Evolutionary conservation across 23 red algal genomes (phyloP).

Genomic region (Gracilaria gracilis): DNA sequence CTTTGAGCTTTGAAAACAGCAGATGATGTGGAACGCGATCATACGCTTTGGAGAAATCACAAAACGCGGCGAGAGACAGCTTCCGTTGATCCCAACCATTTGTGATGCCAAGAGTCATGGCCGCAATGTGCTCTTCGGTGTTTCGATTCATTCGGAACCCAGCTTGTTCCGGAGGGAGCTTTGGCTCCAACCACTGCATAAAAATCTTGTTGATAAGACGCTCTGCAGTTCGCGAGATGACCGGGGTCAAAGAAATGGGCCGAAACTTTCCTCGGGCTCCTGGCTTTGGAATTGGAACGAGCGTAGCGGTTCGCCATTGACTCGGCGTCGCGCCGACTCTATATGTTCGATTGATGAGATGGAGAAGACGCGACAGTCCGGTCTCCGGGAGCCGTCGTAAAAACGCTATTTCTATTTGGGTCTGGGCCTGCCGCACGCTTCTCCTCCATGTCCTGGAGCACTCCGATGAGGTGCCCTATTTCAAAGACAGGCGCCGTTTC

Average conservation of each 20-base stretch:
- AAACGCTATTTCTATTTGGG: background rate
- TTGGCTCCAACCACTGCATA: background rate
- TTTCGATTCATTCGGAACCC: background rate
- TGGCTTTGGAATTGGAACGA: background rate
- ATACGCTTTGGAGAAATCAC: background rate
- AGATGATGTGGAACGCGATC: background rate
- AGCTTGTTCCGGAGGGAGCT: background rate
- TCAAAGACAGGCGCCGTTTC: background rate
- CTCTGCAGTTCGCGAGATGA: background rate
- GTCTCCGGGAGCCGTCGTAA: background rate
- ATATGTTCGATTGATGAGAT: background rate
- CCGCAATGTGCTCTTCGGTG: slow-evolving; percentile 1
- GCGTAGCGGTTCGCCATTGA: background rate
- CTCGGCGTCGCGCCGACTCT: background rate
- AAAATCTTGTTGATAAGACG: background rate
- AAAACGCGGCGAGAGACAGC: background rate
- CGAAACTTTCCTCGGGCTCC: background rate
- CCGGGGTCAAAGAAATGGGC: background rate
- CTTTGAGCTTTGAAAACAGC: background rate
- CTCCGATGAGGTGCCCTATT: background rate
- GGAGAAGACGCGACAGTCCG: background rate
- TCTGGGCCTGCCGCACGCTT: background rate
- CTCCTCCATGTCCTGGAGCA: background rate
- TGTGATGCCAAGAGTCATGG: background rate
- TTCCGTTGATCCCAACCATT: background rate